A percentile compares a stretch with the other conserved stretches of the same genome.
Conservation (phyloP, 345 rosid genomes). For the Physaria fendleri region DNA sequence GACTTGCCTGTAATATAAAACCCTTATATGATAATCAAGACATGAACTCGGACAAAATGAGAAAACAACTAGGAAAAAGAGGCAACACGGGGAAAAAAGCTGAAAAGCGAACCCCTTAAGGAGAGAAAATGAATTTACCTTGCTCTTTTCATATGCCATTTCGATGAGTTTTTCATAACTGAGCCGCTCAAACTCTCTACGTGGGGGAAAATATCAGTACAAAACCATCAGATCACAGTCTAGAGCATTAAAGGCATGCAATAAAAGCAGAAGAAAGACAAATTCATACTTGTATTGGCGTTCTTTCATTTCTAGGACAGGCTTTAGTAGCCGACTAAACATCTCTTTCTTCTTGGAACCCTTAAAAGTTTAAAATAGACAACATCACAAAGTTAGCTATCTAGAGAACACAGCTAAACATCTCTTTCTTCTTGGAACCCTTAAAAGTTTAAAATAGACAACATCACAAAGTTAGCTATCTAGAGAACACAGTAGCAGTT, state of each 20-base stretch:
- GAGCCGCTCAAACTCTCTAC: slow-evolving; percentile 64
- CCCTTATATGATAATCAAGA: slow-evolving; percentile 13
- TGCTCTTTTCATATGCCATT: slow-evolving; percentile 82
- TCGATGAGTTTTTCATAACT: slow-evolving; percentile 71
- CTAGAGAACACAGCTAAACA: neutral
- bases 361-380: slow-evolving; percentile 33
- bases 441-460: slow-evolving; percentile 15
- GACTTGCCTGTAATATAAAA: slow-evolving; percentile 44
- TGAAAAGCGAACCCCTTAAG: neutral
- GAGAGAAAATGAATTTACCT: slow-evolving; percentile 38
- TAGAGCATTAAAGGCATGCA: neutral
- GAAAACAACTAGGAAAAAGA: neutral
- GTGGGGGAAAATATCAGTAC: slow-evolving; percentile 7
- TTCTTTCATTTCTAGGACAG: slow-evolving; percentile 54
- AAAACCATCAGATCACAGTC: slow-evolving; percentile 11
- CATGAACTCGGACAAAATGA: neutral
- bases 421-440: no score
- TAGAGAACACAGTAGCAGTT: neutral
- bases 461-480: slow-evolving; percentile 20
- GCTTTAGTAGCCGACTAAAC: slow-evolving; percentile 53
- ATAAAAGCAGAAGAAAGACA: slow-evolving; percentile 16
- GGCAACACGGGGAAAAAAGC: neutral
- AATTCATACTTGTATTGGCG: slow-evolving; percentile 60
- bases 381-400: slow-evolving; percentile 20
- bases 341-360: slow-evolving; percentile 62